phyloP scores from a whole-genome alignment of 2,329 filamentous ascomycete genomes.

The Aspergillus glaucus region DNA sequence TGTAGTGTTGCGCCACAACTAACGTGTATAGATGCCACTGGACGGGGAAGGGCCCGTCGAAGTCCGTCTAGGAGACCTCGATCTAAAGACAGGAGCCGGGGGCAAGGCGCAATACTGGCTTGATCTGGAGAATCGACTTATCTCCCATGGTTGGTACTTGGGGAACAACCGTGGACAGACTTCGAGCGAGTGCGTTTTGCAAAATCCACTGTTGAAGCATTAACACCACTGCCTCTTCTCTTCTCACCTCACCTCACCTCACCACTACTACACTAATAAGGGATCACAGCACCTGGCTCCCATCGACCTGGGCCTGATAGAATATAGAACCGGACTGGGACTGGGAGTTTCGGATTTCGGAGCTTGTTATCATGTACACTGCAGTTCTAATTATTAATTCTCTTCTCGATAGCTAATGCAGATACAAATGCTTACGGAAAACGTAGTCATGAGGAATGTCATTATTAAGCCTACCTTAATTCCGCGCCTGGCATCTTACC shows the following conservation, averaged over 20 bases:
- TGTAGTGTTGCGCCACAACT: not conserved
- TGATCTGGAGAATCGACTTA: constrained; percentile 55
- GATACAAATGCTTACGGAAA: too few species aligned
- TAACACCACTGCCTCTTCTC: too few species aligned
- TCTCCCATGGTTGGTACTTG: constrained; percentile 63
- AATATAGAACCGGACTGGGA: too few species aligned
- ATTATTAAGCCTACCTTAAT: not conserved
- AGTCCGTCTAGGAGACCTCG: constrained; percentile 65
- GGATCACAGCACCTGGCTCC: too few species aligned
- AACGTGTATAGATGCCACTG: constrained; percentile 24
- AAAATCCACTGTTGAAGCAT: constrained; percentile 2
- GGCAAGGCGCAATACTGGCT: constrained; percentile 66
- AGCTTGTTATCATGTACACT: too few species aligned
- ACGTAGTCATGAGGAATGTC: not conserved
- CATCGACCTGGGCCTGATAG: too few species aligned
- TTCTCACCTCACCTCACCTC: too few species aligned
- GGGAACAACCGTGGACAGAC: constrained; percentile 30
- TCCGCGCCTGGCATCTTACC: not conserved
- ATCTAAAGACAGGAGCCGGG: constrained; percentile 62
- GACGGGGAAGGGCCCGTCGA: constrained; percentile 29
- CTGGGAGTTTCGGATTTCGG: too few species aligned
- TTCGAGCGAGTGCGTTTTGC: constrained; percentile 29
- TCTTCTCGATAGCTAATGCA: too few species aligned
- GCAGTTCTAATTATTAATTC: too few species aligned
- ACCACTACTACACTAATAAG: too few species aligned